Evolutionary conservation across 2,329 filamentous ascomycete genomes (phyloP), one percentile per base, ranked within the genome.

Genomic region (Coniochaeta sp.): DNA sequence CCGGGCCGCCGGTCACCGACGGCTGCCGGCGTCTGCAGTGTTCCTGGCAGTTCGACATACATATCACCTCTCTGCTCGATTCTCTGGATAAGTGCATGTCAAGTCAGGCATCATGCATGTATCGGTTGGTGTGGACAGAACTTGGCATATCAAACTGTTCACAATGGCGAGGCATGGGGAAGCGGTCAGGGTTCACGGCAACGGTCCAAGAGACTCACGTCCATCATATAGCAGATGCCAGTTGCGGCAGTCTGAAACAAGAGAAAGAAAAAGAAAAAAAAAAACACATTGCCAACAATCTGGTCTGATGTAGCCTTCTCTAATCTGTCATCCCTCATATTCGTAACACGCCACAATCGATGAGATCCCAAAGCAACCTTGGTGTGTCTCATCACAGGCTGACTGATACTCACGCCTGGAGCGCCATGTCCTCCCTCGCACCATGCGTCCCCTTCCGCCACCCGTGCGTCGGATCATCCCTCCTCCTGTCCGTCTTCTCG

Each of bases 381-480:
- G 32, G 16, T 10, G 17, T 10, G 17, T 17, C 17, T 19, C 38
- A 40, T 19, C 38, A 40, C 32, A n/a, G n/a, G 32, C 6, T 34
- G 32, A 12, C 32, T 12, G 12, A 6, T 6, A 34, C 32, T 64
- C 61, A 85, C 19, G 75, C 82, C 71, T 87, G 85, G 63, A 87
- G 68, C n/a, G 83, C 82, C 58, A 74, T 69, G 60, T 86, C 83
- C 66, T 87, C 82, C 65, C 84, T 76, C 22, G 78, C 79, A 10
- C 78, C 81, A 67, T 81, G 79, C 59, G 81, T 85, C 0, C 84
- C 85, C 68, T 80, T 82, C 65, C 76, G 77, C 83, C 82, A 85
- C 10, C 69, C 70, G 59, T 75, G 73, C 17, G 72, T 82, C 50
- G 76, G 77, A 74, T 96, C 91, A 57, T 73, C 71, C 60, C 73